Evolutionary conservation across 2,329 filamentous ascomycete species (phyloP).

Genomic region (Aspergillus felis): DNA sequence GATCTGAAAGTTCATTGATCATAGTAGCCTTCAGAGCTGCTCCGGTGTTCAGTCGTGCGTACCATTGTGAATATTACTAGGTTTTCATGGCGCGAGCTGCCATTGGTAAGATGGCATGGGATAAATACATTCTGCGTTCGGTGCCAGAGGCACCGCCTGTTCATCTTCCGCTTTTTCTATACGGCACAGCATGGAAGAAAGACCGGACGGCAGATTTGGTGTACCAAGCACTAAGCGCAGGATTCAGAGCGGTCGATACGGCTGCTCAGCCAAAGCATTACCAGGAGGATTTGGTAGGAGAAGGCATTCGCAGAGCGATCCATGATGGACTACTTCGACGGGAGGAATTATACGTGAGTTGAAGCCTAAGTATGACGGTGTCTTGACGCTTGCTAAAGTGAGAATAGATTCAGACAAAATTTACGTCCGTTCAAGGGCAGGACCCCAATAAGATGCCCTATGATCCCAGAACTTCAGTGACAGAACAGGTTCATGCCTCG

Average conservation of each 20-base stretch:
- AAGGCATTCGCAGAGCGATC: slow-evolving; percentile 62
- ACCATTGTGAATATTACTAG: neutral
- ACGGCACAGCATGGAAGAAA: slow-evolving; percentile 86
- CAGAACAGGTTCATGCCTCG: slow-evolving; percentile 63
- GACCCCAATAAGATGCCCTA: slow-evolving; percentile 61
- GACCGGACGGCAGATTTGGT: slow-evolving; percentile 64
- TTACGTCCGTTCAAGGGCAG: slow-evolving; percentile 63
- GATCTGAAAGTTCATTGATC: neutral
- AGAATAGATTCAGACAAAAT: slow-evolving; percentile 74
- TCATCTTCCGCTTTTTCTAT: slow-evolving; percentile 53
- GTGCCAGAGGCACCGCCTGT: slow-evolving; percentile 20
- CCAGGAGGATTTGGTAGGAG: slow-evolving; percentile 65
- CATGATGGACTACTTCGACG: slow-evolving; percentile 55
- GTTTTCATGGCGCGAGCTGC: slow-evolving; percentile 18
- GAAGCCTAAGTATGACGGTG: neutral
- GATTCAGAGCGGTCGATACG: slow-evolving; percentile 73
- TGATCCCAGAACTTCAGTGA: slow-evolving; percentile 53
- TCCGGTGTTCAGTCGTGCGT: neutral
- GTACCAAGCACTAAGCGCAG: slow-evolving; percentile 61
- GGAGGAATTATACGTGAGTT: slow-evolving; percentile 59
- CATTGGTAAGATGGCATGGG: slow-evolving; percentile 28
- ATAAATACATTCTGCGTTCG: slow-evolving; percentile 26
- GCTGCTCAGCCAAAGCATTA: slow-evolving; percentile 77
- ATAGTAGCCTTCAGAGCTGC: neutral
- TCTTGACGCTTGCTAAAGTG: neutral